These are phyloP conservation scores for Cicer pinnatifidum DNA, from an alignment of 306 rosid species.

Conservation along the genomic window DNA sequence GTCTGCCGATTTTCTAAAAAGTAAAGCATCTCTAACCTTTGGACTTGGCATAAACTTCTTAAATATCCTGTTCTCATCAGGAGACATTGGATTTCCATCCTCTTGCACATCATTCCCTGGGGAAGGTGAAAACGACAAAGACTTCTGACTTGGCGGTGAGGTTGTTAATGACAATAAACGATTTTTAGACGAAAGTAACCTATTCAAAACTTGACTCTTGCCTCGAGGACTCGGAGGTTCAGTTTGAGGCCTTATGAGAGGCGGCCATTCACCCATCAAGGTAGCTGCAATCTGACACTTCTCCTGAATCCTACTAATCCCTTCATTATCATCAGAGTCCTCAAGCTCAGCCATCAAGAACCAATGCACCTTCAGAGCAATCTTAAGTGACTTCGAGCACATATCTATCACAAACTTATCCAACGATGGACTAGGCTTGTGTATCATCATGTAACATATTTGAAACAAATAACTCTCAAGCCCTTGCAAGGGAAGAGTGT, in stretches of 20 bases:
- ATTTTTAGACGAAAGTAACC: slow-evolving; percentile 78
- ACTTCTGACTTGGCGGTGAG: slow-evolving; percentile 74
- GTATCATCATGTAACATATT: slow-evolving; percentile 94
- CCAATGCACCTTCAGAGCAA: slow-evolving; percentile 97
- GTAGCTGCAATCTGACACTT: slow-evolving; percentile 92
- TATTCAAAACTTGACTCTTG: slow-evolving; percentile 84
- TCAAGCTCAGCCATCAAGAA: slow-evolving; percentile 91
- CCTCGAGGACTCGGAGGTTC: slow-evolving; percentile 68
- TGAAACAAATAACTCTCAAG: slow-evolving; percentile 97
- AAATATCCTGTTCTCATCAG: slow-evolving; percentile 82
- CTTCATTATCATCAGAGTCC: slow-evolving; percentile 92
- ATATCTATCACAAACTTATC: slow-evolving; percentile 94
- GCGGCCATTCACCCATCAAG: slow-evolving; percentile 92
- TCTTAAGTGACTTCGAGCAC: slow-evolving; percentile 88
- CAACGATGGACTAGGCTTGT: slow-evolving; percentile 93
- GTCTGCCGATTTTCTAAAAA: slow-evolving; percentile 86
- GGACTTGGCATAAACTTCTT: slow-evolving; percentile 86
- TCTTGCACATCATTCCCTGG: slow-evolving; percentile 62
- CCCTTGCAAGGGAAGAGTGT: slow-evolving; percentile 88
- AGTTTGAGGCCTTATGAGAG: slow-evolving; percentile 63
- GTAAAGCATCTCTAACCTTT: slow-evolving; percentile 88
- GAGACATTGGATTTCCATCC: slow-evolving; percentile 63
- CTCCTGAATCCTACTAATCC: slow-evolving; percentile 90
- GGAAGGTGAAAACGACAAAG: slow-evolving; percentile 72
- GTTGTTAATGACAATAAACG: slow-evolving; percentile 74